These are phyloP conservation scores for Umbelopsis vinacea DNA, from an alignment of 192 early-diverging fungal genomes.

Conservation along the genomic window DNA sequence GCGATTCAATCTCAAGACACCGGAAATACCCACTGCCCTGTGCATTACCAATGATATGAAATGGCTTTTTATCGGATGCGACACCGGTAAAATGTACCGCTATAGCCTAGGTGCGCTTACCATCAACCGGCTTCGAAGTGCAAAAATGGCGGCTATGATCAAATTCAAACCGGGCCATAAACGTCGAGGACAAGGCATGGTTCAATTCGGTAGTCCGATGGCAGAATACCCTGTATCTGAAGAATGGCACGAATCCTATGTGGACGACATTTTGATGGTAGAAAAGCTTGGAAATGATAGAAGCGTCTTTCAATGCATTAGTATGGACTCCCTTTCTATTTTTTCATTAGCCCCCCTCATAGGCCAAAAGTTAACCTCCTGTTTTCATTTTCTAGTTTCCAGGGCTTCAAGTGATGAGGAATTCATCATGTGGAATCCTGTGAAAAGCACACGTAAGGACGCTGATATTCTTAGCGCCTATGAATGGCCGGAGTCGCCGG, in stretches of 20 bases:
- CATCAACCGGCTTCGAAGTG: neutral
- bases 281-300: slow-evolving; percentile 21
- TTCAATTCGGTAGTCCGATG: slow-evolving; percentile 16
- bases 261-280: slow-evolving; percentile 49
- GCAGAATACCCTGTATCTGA: slow-evolving; percentile 42
- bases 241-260: slow-evolving; percentile 56
- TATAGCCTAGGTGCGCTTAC: neutral
- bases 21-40: slow-evolving; percentile 2
- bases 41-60: slow-evolving; percentile 21
- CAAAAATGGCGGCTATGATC: neutral
- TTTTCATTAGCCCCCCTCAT: neutral
- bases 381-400: slow-evolving; percentile 32
- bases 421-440: slow-evolving; percentile 51
- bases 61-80: slow-evolving; percentile 33
- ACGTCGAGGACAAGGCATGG: neutral
- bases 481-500: slow-evolving; percentile 38
- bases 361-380: slow-evolving; percentile 11
- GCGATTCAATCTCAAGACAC: slow-evolving; percentile 13
- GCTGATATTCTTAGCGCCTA: slow-evolving; percentile 41
- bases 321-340: neutral
- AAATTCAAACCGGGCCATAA: slow-evolving; percentile 20
- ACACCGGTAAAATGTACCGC: slow-evolving; percentile 22
- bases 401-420: slow-evolving; percentile 50
- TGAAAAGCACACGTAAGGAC: slow-evolving; percentile 44
- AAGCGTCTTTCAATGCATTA: slow-evolving; percentile 16